Evolutionary conservation across 306 rosid species (phyloP).

Genomic region (Lathyrus aphaca): DNA sequence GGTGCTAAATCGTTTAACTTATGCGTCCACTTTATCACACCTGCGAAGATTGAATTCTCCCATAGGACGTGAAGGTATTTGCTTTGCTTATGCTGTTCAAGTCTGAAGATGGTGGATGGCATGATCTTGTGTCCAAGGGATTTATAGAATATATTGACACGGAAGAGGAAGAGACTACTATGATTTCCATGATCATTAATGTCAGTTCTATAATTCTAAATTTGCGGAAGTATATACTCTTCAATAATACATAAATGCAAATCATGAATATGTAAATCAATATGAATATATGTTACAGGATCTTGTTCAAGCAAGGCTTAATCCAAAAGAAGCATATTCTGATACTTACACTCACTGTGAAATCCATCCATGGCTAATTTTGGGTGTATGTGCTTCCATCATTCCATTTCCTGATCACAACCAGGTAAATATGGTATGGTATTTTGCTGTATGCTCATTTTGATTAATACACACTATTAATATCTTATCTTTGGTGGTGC

Average conservation of each 20-base stretch:
- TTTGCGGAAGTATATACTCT: slow-evolving; percentile 19
- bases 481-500: slow-evolving; percentile 35
- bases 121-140: slow-evolving; percentile 95
- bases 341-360: slow-evolving; percentile 95
- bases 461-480: slow-evolving; percentile 4
- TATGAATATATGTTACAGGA: slow-evolving; percentile 58
- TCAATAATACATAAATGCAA: slow-evolving; percentile 14
- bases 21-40: slow-evolving; percentile 94
- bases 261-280: slow-evolving; percentile 25
- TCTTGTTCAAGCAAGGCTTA: slow-evolving; percentile 87
- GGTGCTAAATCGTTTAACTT: slow-evolving; percentile 97
- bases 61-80: slow-evolving; percentile 95
- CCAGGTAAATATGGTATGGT: slow-evolving; percentile 73
- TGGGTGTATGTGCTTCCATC: slow-evolving; percentile 98
- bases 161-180: slow-evolving; percentile 98
- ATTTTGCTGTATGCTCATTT: slow-evolving; percentile 16
- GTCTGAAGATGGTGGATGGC: slow-evolving; percentile 91
- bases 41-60: slow-evolving; percentile 96
- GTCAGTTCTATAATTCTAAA: slow-evolving; percentile 54
- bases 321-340: slow-evolving; percentile 91
- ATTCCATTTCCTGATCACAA: slow-evolving; percentile 99
- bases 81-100: slow-evolving; percentile 10
- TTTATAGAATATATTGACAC: slow-evolving; percentile 94
- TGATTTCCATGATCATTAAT: slow-evolving; percentile 97
- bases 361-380: slow-evolving; percentile 91